A percentile compares a stretch with the other conserved stretches of the same genome.
These are phyloP conservation scores for Plasmopara muralis DNA, from an alignment of 352 stramenopile species.

Conservation along the genomic window DNA sequence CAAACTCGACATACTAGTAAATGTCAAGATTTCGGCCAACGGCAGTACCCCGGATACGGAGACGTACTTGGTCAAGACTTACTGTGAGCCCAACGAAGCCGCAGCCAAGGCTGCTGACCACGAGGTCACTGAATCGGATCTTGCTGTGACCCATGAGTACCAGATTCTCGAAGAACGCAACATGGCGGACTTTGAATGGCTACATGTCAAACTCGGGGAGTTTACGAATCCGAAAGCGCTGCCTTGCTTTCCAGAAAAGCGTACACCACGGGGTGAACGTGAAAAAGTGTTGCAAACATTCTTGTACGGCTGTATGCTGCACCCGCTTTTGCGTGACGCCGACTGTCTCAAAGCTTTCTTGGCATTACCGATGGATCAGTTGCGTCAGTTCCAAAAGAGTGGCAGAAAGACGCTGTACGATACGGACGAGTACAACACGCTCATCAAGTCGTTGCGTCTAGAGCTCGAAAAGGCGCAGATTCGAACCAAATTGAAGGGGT, in stretches of 20 bases:
- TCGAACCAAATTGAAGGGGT: conserved; percentile 63
- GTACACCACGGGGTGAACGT: conserved; percentile 36
- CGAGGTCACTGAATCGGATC: conserved; percentile 47
- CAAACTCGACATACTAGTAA: conserved; percentile 74
- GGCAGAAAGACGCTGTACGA: conserved; percentile 72
- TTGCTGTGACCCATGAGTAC: conserved; percentile 76
- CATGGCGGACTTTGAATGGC: conserved; percentile 80
- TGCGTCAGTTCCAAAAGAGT: conserved; percentile 64
- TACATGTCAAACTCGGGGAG: conserved; percentile 67
- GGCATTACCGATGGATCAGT: conserved; percentile 58
- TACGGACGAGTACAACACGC: conserved; percentile 68
- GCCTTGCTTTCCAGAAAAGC: conserved; percentile 73
- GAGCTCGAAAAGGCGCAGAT: conserved; percentile 85
- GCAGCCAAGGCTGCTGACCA: conserved; percentile 49
- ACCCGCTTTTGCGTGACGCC: conserved; percentile 68
- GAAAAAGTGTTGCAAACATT: conserved; percentile 75
- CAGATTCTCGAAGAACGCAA: conserved; percentile 57
- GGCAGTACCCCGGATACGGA: conserved; percentile 43
- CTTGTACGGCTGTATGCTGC: conserved; percentile 72
- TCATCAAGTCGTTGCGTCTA: conserved; percentile 70
- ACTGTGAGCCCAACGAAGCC: conserved; percentile 65
- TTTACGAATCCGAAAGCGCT: conserved; percentile 77
- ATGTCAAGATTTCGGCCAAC: conserved; percentile 38
- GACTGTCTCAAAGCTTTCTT: conserved; percentile 83
- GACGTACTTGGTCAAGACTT: conserved; percentile 69